These are phyloP conservation scores for Alternaria arbusti DNA, from an alignment of 2,329 filamentous ascomycete species.

Conservation along the genomic window DNA sequence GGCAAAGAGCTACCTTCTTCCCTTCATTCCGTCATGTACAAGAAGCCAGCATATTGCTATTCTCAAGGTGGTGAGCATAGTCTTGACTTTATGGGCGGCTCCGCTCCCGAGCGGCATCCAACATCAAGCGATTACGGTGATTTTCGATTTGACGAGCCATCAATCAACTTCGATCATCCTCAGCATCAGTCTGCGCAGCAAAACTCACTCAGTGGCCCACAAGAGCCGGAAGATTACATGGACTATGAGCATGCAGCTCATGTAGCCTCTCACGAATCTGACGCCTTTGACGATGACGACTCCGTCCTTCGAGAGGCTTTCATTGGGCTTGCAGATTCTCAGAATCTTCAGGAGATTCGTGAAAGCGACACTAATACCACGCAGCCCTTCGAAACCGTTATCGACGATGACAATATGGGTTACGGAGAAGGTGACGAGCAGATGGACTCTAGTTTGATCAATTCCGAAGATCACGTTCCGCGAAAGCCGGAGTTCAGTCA, in stretches of 20 bases:
- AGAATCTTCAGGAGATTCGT: constrained; percentile 19
- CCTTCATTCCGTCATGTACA: constrained; percentile 33
- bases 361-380: neutral
- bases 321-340: constrained; percentile 41
- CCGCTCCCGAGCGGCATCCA: neutral
- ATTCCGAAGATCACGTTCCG: neutral
- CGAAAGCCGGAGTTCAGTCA: neutral
- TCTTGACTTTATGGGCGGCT: constrained; percentile 29
- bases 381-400: neutral
- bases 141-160: constrained; percentile 21
- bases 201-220: neutral
- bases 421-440: constrained; percentile 12
- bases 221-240: neutral
- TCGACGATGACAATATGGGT: constrained; percentile 5
- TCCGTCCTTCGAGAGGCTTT: constrained; percentile 41
- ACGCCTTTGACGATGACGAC: constrained; percentile 38
- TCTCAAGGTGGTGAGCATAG: constrained; percentile 27
- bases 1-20: constrained; percentile 27
- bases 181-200: neutral
- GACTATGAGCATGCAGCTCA: neutral
- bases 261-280: constrained; percentile 15
- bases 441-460: neutral
- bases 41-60: constrained; percentile 37
- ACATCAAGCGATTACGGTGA: constrained; percentile 42
- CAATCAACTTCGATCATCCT: neutral